phyloP scores from a whole-genome alignment of 2,329 filamentous ascomycete genomes.

The Stachybotrys echinatus region DNA sequence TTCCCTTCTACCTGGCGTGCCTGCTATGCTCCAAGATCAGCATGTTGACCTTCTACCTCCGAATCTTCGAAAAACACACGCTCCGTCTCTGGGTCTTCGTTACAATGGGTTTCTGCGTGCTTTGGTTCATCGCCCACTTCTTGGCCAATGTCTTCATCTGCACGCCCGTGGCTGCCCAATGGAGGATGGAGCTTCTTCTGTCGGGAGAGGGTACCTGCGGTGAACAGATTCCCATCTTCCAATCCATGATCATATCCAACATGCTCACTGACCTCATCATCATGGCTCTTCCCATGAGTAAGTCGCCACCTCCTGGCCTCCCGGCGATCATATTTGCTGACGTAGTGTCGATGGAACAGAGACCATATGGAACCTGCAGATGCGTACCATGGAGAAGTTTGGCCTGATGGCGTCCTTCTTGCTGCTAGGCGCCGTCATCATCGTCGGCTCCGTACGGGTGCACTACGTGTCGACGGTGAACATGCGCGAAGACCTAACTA shows the following conservation, averaged over 20 bases:
- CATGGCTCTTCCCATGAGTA: not conserved
- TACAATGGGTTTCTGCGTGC: not conserved
- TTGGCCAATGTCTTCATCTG: not conserved
- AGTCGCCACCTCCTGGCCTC: no score
- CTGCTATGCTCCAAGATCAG: not conserved
- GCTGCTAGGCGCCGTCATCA: not conserved
- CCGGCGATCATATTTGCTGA: no score
- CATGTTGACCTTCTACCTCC: not conserved
- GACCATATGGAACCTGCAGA: not conserved
- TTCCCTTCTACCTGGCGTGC: not conserved
- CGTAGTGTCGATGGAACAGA: no score
- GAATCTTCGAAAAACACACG: not conserved
- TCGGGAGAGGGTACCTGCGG: not conserved
- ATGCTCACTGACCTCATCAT: not conserved
- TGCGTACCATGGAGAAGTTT: not conserved
- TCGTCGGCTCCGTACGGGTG: not conserved
- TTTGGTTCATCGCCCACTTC: not conserved
- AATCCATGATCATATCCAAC: not conserved
- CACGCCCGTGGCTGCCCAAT: not conserved
- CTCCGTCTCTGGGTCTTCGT: not conserved
- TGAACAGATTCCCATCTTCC: conserved; percentile 1
- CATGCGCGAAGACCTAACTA: not conserved
- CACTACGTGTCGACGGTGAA: not conserved
- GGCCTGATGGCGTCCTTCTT: not conserved
- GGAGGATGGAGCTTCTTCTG: not conserved